Conservation (phyloP, 2,329 filamentous ascomycete species). For the Diaporthe destruens region DNA sequence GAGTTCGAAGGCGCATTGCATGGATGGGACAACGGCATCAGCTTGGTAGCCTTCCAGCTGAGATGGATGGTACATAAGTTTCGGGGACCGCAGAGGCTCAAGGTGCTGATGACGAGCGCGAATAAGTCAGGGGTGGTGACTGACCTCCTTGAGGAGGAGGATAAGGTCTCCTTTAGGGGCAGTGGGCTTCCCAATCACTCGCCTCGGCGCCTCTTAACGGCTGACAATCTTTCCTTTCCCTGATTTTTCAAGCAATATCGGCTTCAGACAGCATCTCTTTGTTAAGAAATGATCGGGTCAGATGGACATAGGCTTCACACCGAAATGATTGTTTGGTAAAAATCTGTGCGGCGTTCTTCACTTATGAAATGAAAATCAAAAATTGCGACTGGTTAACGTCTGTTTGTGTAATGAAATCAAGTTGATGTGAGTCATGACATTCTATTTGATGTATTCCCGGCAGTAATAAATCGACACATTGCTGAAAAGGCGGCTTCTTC, state of each 20-base stretch:
- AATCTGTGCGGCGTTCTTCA: no score
- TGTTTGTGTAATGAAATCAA: no score
- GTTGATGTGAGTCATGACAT: no score
- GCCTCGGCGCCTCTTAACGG: not conserved
- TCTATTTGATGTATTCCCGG: no score
- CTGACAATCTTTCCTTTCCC: constrained; percentile 1
- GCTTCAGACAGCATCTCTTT: not conserved
- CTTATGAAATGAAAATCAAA: no score
- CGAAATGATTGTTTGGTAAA: no score
- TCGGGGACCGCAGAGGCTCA: constrained; percentile 8
- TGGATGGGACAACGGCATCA: constrained; percentile 6
- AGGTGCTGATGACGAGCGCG: constrained; percentile 28
- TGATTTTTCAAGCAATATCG: not conserved
- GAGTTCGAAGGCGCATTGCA: constrained; percentile 14
- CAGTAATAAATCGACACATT: no score
- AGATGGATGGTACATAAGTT: constrained; percentile 8
- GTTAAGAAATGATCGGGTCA: no score
- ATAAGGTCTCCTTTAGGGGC: constrained; percentile 7
- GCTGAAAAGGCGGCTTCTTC: no score
- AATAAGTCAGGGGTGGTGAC: constrained; percentile 25
- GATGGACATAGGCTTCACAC: no score
- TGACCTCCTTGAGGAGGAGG: not conserved
- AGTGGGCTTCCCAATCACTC: constrained; percentile 15
- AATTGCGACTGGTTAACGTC: no score
- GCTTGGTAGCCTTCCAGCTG: constrained; percentile 13